Evolutionary conservation across 345 rosid species (phyloP).

Genomic region (Clarkia xantiana): DNA sequence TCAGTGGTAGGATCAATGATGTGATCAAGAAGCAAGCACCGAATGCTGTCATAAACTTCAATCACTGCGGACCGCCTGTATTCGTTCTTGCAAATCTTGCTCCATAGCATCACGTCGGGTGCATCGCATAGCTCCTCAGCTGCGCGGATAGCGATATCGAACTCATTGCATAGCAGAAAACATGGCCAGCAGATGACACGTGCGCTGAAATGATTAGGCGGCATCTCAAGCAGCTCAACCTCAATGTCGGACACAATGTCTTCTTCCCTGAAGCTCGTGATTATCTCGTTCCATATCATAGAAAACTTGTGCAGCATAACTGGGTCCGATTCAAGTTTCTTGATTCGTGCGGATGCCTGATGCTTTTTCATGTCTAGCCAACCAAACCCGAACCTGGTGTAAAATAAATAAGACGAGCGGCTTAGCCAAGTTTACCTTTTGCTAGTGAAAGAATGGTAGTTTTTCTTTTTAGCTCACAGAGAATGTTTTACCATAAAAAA

Average conservation of each 20-base stretch:
- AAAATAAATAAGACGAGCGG: no score
- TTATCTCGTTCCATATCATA: slow-evolving; percentile 81
- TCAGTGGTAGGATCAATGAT: slow-evolving; percentile 41
- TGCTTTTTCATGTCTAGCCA: slow-evolving; percentile 34
- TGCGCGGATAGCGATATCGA: slow-evolving; percentile 76
- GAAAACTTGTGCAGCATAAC: slow-evolving; percentile 74
- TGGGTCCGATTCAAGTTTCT: slow-evolving; percentile 74
- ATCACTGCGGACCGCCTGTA: slow-evolving; percentile 75
- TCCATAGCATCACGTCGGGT: slow-evolving; percentile 77
- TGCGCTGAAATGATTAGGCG: slow-evolving; percentile 48
- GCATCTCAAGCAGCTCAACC: slow-evolving; percentile 67
- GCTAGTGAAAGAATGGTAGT: no score
- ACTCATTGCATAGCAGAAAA: slow-evolving; percentile 72
- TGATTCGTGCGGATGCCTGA: background rate
- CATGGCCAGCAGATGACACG: slow-evolving; percentile 86
- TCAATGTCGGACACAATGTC: slow-evolving; percentile 77
- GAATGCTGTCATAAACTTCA: slow-evolving; percentile 73
- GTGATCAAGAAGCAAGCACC: slow-evolving; percentile 48
- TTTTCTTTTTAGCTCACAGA: no score
- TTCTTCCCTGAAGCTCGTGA: slow-evolving; percentile 70
- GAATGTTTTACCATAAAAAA: no score
- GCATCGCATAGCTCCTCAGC: slow-evolving; percentile 72
- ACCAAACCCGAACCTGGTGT: slow-evolving; percentile 79
- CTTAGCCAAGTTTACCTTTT: no score
- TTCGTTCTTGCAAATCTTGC: slow-evolving; percentile 73